Evolutionary conservation across 768 basidiomycete genomes (phyloP), one percentile per base, ranked within the genome.

Genomic region (Lentinula boryana): DNA sequence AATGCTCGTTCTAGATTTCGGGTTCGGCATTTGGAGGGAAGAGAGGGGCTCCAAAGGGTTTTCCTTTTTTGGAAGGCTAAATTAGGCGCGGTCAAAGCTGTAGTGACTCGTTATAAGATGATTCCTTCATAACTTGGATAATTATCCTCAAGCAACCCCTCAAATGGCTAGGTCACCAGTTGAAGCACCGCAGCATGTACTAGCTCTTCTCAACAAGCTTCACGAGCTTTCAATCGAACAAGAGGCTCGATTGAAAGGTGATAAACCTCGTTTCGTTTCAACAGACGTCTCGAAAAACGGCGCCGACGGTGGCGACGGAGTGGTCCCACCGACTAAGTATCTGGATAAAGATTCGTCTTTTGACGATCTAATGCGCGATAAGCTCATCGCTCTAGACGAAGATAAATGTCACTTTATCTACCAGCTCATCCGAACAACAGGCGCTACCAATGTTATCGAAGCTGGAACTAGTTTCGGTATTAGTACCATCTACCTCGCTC

Each of bases 321-420:
- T 13, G 9, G 18, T 7, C 21, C 10, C 33, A 31, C 50, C 50
- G n/a, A 12, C 21, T 16, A 54, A 54, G 21, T 48, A 18, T 48
- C 10, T 35, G 8, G 27, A 56, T 1, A 40, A 18, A 1, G 40
- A 56, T 12, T 44, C 40, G 7, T 41, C 18, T 23, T 27, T 56
- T 21, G 38, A 56, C 21, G 55, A 56, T 31, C 27, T 56, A 9
- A 43, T 56, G 40, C 36, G 55, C 10, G 60, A 60, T 15, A 46
- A 62, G 43, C 46, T 62, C 35, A 56, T 62, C 43, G 62, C 62
- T 51, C 49, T 62, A 3, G 62, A 62, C 16, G 58, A 62, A 59
- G 62, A 62, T 35, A 62, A 62, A 46, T 60, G 58, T 40, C 46
- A 51, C 21, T 49, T 40, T 31, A 38, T 62, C 31, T 62, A 62